Conservation (phyloP, 2,329 filamentous ascomycete species). For the Catunica adiposa region DNA sequence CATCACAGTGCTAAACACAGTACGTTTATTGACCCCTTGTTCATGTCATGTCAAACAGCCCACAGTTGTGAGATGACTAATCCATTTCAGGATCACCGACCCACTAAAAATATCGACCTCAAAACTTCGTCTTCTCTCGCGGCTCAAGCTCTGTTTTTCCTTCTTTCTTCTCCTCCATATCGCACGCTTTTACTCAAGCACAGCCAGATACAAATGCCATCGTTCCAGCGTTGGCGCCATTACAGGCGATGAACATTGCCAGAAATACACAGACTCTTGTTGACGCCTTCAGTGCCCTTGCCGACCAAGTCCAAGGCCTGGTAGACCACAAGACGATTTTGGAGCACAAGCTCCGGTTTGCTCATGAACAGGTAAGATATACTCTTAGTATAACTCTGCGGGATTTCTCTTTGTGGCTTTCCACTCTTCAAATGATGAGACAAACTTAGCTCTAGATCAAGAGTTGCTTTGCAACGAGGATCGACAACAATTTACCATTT, state of each 20-base stretch:
- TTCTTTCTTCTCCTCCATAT: slow-evolving; percentile 16
- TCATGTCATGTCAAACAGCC: neutral
- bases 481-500: slow-evolving; percentile 35
- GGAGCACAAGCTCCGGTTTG: slow-evolving; percentile 50
- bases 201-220: slow-evolving; percentile 9
- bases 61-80: neutral
- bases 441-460: slow-evolving; percentile 69
- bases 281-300: slow-evolving; percentile 47
- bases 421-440: slow-evolving; percentile 25
- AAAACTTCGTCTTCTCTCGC: slow-evolving; percentile 9
- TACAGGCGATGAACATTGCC: slow-evolving; percentile 14
- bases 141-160: slow-evolving; percentile 14
- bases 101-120: slow-evolving; percentile 13
- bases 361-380: slow-evolving; percentile 45
- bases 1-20: neutral
- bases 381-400: neutral
- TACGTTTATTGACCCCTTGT: neutral
- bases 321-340: slow-evolving; percentile 47
- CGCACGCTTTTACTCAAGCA: slow-evolving; percentile 8
- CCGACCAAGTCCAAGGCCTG: slow-evolving; percentile 47
- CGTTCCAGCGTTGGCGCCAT: slow-evolving; percentile 14
- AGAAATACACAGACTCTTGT: slow-evolving; percentile 36
- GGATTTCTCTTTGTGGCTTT: slow-evolving; percentile 8
- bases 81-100: neutral
- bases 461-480: slow-evolving; percentile 48